phyloP scores from a whole-genome alignment of 176 grass and related monocot species.

The Ensete ventricosum region DNA sequence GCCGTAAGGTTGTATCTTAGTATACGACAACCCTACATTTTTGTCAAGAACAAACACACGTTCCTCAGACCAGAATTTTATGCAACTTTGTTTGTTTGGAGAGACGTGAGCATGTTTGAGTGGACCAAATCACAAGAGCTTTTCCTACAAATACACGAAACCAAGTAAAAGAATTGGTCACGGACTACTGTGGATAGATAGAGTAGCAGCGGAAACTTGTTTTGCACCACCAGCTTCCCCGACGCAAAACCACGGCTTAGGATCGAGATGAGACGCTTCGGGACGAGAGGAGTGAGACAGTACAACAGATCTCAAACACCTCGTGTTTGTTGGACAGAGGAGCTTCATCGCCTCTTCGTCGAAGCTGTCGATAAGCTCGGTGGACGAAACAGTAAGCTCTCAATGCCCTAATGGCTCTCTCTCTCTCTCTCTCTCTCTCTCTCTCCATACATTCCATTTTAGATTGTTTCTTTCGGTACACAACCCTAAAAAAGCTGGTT shows the following conservation, averaged over 20 bases:
- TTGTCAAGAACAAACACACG: too few relatives aligned
- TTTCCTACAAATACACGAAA: neutral
- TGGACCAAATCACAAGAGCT: slow-evolving; percentile 50
- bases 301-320: slow-evolving; percentile 75
- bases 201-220: too few relatives aligned
- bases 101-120: slow-evolving; percentile 60
- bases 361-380: slow-evolving; percentile 73
- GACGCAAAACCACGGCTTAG: too few relatives aligned
- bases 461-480: too few relatives aligned
- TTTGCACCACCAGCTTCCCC: too few relatives aligned
- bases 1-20: too few relatives aligned
- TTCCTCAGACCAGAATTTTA: slow-evolving; percentile 25
- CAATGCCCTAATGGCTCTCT: too few relatives aligned
- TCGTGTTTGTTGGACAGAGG: slow-evolving; percentile 85
- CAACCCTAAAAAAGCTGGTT: too few relatives aligned
- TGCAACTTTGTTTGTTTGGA: slow-evolving; percentile 22
- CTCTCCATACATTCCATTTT: too few relatives aligned
- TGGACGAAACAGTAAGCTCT: slow-evolving; percentile 50
- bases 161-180: neutral
- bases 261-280: slow-evolving; percentile 17
- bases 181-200: neutral
- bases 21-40: too few relatives aligned
- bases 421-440: too few relatives aligned
- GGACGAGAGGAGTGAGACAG: slow-evolving; percentile 48
- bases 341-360: slow-evolving; percentile 69